Evolutionary conservation across 169 alveolate species (phyloP).

Genomic region (Plasmodium inui): DNA sequence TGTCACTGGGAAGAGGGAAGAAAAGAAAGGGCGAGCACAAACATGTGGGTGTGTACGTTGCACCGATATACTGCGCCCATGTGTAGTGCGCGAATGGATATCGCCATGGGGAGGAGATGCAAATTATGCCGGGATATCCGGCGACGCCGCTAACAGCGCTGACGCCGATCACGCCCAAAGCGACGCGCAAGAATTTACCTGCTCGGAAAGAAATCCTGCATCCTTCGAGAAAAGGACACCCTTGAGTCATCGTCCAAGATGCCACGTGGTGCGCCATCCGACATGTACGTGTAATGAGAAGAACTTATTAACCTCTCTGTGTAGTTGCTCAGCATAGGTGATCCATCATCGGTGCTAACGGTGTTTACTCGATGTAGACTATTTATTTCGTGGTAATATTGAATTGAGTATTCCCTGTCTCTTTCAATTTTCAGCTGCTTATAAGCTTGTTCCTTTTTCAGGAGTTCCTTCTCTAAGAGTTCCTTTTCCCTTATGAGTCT

Average conservation of each 20-base stretch:
- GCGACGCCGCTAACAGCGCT: no score
- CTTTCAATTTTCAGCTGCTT: conserved; percentile 62
- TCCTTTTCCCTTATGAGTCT: conserved; percentile 52
- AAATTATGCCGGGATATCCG: not conserved
- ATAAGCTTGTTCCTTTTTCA: conserved; percentile 54
- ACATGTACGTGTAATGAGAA: conserved; percentile 17
- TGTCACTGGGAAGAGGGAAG: conserved; percentile 8
- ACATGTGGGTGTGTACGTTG: not conserved
- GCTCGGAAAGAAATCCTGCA: conserved; percentile 7
- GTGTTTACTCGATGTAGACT: conserved; percentile 7
- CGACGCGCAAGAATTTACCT: conserved; percentile 3
- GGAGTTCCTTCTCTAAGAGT: conserved; percentile 4
- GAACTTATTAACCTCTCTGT: conserved; percentile 64
- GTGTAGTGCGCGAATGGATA: not conserved
- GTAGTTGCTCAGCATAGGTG: conserved; percentile 20
- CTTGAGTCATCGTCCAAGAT: conserved; percentile 4
- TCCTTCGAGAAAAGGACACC: conserved; percentile 36
- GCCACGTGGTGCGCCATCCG: conserved; percentile 12
- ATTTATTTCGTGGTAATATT: conserved; percentile 64
- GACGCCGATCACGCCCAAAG: no score
- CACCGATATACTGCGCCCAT: not conserved
- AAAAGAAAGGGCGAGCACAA: conserved; percentile 5
- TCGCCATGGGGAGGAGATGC: not conserved
- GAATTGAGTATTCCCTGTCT: conserved; percentile 67
- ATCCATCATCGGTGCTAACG: not conserved